phyloP scores from a whole-genome alignment of 768 basidiomycete species.

The Lactifluus echinatus region DNA sequence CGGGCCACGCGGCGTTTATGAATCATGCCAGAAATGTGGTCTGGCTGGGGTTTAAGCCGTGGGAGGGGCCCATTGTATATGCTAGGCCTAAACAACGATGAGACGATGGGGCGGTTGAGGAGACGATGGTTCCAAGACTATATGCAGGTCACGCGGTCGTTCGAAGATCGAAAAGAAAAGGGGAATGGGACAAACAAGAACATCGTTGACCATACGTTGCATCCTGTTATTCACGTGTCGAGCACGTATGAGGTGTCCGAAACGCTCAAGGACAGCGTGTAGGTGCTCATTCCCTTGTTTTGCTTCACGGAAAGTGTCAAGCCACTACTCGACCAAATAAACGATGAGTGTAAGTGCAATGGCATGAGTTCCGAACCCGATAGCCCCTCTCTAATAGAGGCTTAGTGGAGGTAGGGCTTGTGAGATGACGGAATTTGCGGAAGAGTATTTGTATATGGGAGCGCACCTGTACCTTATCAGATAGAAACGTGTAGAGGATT shows the following conservation, averaged over 20 bases:
- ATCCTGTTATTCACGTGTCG: slow-evolving; percentile 43
- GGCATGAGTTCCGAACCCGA: slow-evolving; percentile 35
- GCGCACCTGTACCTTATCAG: slow-evolving; percentile 38
- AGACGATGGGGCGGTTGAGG: slow-evolving; percentile 56
- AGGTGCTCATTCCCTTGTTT: slow-evolving; percentile 42
- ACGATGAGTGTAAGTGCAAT: not conserved
- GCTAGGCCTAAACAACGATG: slow-evolving; percentile 63
- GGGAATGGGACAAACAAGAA: slow-evolving; percentile 36
- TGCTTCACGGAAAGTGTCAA: slow-evolving; percentile 48
- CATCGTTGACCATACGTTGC: slow-evolving; percentile 39
- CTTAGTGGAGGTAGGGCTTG: slow-evolving; percentile 44
- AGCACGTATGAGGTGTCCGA: slow-evolving; percentile 45
- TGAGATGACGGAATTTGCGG: slow-evolving; percentile 40
- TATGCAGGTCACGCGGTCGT: not conserved
- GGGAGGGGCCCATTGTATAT: slow-evolving; percentile 64
- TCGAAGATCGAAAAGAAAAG: not conserved
- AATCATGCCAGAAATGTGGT: slow-evolving; percentile 64
- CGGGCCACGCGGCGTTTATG: slow-evolving; percentile 35
- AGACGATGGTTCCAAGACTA: slow-evolving; percentile 51
- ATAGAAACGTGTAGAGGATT: not conserved
- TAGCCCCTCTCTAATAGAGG: slow-evolving; percentile 43
- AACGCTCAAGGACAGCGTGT: slow-evolving; percentile 43
- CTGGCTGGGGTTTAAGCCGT: slow-evolving; percentile 71
- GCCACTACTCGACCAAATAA: slow-evolving; percentile 36
- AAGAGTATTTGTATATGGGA: slow-evolving; percentile 50